Evolutionary conservation across 2,329 filamentous ascomycete genomes (phyloP), one percentile per base, ranked within the genome.

Genomic region (Acrodontium crateriforme): DNA sequence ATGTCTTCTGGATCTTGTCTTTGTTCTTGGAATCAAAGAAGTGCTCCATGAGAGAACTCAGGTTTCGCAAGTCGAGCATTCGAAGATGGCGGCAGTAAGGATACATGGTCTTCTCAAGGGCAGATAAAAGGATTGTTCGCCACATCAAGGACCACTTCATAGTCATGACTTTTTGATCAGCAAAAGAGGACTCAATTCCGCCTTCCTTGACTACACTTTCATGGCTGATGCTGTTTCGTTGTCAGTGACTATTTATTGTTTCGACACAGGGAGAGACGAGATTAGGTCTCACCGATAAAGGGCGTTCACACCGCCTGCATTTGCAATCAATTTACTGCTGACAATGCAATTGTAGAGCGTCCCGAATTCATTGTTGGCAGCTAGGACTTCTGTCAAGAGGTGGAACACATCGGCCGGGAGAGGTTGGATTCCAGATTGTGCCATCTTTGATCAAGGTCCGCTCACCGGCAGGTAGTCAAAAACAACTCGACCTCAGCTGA

Each of bases 11-110:
- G 16, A 79, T 63, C 21, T 63, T 64, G 34, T 68, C 63, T 18
- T 61, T 65, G 28, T 76, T 74, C 28, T 65, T 63, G 25, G 67
- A 58, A 31, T 75, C 67, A 30, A 75, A 67, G 2, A 82, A 58
- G 13, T 77, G 58, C 31, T 75, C 67, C 2, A 82, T 58, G 13
- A 78, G 58, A 21, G 69, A 55, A 8, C 58, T 53, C 1, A 82
- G 58, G 43, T 76, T 70, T 29, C 69, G 60, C 7, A 82, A 61
- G 38, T 76, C 69, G 19, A 83, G 58, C 15, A 63, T 60, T 31
- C 66, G 69, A 30, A 82, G 67, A 50, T 78, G 80, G 19, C 69
- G 61, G 42, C 70, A 78, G 46, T 84, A 84, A 0, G 76, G 75
- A 36, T 72, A 76, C 11, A 70, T 55, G 0, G 77, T 79, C 37